Base-by-base conservation (phyloP, 2,329 filamentous ascomycete genomes). In the Apiospora rasikravindrae region DNA sequence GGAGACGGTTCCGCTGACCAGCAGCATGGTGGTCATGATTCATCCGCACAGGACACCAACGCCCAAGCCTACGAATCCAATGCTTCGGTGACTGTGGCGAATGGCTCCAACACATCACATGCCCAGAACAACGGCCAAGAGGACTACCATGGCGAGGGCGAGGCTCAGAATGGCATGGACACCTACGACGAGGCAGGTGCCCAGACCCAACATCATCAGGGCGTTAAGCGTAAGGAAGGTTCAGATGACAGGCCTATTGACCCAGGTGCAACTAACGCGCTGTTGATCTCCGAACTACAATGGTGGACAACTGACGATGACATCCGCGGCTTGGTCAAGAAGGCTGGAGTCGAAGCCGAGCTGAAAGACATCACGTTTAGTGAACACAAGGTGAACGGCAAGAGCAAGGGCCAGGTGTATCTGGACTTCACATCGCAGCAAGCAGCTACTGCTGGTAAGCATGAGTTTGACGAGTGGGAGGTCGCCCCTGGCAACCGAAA, bases 251-350 rank as follows among this genome's bases (percentile, higher is more conserved):
- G 89, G 33, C 87, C 88, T 4, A 85, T 91, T 69, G 90, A 92
- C 73, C 86, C 88, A 2, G 85, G 85, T 71, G 89, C 90, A 1
- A 91, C 89, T 1, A 86, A 91, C 33, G 95, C 95, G 0, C 84
- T 98, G 42, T 90, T 97, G 81, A 90, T 98, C 70, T 95, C 94
- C 2, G 96, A 98, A 69, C 86, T 99, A 13, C 93, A 94, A 81
- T 99, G 96, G 96, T 98, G 96, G 96, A 95, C 92, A 42, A 97
- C 93, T 2, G 96, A 99, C 80, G 96, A 99, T 79, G 95, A 98
- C 77, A 90, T 99, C 71, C 93, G 96, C 70, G 93, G 93, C 69
- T 98, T 95, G 94, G 88, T 93, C 33, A 91, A 91, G 75, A 88
- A 93, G 75, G 94, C 93, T n/a, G 89, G 89, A 2, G 94, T 91